Conservation (phyloP, 345 rosid species). For the Gynandropsis gynandra region DNA sequence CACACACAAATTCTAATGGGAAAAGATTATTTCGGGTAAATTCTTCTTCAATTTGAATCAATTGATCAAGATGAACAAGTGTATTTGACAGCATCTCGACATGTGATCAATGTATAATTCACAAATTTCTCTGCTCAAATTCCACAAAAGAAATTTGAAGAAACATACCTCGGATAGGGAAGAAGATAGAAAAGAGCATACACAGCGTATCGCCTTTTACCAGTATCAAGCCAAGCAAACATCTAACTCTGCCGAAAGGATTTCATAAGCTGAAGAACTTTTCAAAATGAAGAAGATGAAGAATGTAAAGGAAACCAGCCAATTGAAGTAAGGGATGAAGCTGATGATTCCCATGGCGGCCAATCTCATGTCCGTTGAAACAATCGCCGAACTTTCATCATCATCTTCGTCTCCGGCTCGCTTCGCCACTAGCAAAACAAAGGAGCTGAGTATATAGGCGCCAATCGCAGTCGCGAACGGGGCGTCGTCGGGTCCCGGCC, state of each 20-base stretch:
- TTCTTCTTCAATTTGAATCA: too few species aligned
- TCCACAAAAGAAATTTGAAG: neutral
- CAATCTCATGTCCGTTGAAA: constrained; percentile 62
- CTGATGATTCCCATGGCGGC: constrained; percentile 90
- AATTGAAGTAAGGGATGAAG: constrained; percentile 91
- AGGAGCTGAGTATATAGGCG: constrained; percentile 63
- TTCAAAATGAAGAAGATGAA: neutral
- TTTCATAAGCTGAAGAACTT: neutral
- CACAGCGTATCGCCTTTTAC: constrained; percentile 67
- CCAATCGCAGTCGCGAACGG: constrained; percentile 72
- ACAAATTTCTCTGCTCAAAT: neutral
- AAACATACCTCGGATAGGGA: constrained; percentile 66
- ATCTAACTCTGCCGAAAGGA: constrained; percentile 69
- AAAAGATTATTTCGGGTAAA: too few species aligned
- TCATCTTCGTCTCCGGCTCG: constrained; percentile 32
- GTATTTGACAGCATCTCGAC: too few species aligned
- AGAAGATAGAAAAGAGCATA: constrained; percentile 70
- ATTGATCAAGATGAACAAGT: too few species aligned
- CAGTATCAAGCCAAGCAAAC: constrained; percentile 96
- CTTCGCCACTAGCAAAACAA: constrained; percentile 43
- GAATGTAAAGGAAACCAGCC: constrained; percentile 55
- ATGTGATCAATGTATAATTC: neutral
- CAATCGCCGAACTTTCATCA: constrained; percentile 42
- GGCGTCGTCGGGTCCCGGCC: constrained; percentile 54
- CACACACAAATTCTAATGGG: neutral